phyloP scores from a whole-genome alignment of 2,329 filamentous ascomycete species.

The Cladosporium colombiae region DNA sequence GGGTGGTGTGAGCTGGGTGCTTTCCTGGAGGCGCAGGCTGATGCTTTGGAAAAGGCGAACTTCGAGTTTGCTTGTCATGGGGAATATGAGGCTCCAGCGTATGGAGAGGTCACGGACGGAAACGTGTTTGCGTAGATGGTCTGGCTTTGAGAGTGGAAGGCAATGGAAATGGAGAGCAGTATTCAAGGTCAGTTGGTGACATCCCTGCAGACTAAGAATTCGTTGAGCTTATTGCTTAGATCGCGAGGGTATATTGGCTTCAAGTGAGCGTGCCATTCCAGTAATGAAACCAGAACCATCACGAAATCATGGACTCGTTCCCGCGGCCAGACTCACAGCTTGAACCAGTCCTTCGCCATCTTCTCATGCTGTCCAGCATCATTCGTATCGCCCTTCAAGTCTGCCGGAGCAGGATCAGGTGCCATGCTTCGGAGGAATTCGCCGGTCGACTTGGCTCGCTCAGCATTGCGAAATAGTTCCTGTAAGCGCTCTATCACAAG shows the following conservation, averaged over 20 bases:
- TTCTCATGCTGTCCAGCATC: not conserved
- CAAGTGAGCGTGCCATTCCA: too few relatives aligned
- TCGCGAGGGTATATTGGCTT: too few relatives aligned
- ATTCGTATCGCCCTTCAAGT: not conserved
- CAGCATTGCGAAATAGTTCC: not conserved
- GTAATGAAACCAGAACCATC: too few relatives aligned
- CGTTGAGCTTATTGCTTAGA: too few relatives aligned
- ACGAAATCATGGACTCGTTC: too few relatives aligned
- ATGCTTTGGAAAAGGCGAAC: constrained; percentile 58
- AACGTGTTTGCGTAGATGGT: not conserved
- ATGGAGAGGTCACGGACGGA: constrained; percentile 55
- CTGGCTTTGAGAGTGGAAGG: not conserved
- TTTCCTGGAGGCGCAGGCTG: constrained; percentile 64
- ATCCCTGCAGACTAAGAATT: not conserved
- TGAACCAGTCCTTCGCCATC: not conserved
- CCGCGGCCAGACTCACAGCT: not conserved
- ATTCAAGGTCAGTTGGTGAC: not conserved
- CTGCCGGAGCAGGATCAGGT: not conserved
- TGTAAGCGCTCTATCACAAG: not conserved
- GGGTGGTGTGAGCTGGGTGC: constrained; percentile 75
- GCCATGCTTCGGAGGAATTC: not conserved
- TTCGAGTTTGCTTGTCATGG: constrained; percentile 69
- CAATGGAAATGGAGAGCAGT: not conserved
- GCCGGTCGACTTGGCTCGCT: not conserved
- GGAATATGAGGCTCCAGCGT: constrained; percentile 52